These are phyloP conservation scores for Citrus reticulata DNA, from an alignment of 345 rosid species.

Conservation along the genomic window DNA sequence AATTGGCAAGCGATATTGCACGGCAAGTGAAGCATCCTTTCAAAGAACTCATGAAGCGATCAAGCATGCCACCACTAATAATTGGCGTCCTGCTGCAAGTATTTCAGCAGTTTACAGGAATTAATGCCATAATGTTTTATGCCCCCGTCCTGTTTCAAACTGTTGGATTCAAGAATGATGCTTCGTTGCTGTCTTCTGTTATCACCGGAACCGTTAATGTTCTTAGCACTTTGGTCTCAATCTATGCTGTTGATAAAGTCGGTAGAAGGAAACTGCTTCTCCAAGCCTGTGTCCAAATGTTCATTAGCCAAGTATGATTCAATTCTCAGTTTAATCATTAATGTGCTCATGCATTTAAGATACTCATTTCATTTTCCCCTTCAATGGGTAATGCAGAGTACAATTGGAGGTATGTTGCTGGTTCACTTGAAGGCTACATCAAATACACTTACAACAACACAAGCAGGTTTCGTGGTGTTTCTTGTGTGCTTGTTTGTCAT, in stretches of 20 bases:
- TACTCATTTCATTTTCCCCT: neutral
- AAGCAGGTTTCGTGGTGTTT: conserved; percentile 44
- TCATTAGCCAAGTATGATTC: conserved; percentile 22
- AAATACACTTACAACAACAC: conserved; percentile 23
- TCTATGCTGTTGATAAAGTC: conserved; percentile 25
- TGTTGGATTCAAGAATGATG: conserved; percentile 29
- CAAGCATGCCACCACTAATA: conserved; percentile 51
- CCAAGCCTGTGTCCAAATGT: conserved; percentile 41
- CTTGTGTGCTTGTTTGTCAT: conserved; percentile 56
- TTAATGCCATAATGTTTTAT: conserved; percentile 49
- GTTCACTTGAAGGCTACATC: conserved; percentile 29
- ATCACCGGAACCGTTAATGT: conserved; percentile 32
- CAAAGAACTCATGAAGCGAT: conserved; percentile 31
- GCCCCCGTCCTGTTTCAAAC: conserved; percentile 37
- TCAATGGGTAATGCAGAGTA: conserved; percentile 16
- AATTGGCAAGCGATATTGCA: conserved; percentile 37
- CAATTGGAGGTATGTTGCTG: conserved; percentile 47
- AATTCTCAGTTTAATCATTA: neutral
- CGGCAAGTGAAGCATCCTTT: conserved; percentile 37
- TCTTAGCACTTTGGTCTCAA: conserved; percentile 30
- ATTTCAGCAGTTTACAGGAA: conserved; percentile 67
- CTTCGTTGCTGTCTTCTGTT: conserved; percentile 27
- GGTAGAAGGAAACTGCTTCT: conserved; percentile 44
- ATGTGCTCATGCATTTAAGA: neutral
- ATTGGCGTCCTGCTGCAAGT: conserved; percentile 48